Conservation (phyloP, 306 rosid species). For the Quercus agrifolia region DNA sequence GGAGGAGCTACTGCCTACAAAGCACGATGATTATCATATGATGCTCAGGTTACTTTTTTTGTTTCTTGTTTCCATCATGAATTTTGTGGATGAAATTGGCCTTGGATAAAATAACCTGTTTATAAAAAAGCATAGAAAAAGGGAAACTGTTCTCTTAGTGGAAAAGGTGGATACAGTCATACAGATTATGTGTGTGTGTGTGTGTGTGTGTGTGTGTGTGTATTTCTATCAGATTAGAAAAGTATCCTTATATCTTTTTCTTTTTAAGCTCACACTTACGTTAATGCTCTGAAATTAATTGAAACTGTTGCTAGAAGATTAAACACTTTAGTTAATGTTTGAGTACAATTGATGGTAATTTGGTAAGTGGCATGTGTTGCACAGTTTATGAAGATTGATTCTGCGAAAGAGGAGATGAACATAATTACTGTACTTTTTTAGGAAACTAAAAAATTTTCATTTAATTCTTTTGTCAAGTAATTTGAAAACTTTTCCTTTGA, state of each 20-base stretch:
- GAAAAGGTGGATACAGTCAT: background rate
- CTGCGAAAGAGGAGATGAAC: background rate
- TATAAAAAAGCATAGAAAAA: background rate
- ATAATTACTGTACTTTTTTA: background rate
- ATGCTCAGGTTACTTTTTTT: constrained; percentile 62
- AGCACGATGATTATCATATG: constrained; percentile 90
- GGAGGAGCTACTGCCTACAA: constrained; percentile 74
- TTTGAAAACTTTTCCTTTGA: constrained; percentile 1
- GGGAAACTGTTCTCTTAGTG: background rate
- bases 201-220: background rate
- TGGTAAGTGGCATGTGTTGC: background rate
- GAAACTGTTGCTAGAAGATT: background rate
- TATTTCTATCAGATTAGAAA: background rate
- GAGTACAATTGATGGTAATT: background rate
- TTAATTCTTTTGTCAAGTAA: background rate
- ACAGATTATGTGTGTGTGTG: background rate
- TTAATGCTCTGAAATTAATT: background rate
- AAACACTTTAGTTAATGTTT: background rate
- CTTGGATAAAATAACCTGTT: background rate
- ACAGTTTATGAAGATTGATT: background rate
- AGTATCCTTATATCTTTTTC: background rate
- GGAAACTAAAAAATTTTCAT: background rate
- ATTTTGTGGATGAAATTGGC: background rate
- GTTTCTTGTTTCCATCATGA: background rate
- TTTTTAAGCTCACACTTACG: background rate